These are phyloP conservation scores for Canariomyces notabilis DNA, from an alignment of 2,329 filamentous ascomycete genomes.

Conservation along the genomic window DNA sequence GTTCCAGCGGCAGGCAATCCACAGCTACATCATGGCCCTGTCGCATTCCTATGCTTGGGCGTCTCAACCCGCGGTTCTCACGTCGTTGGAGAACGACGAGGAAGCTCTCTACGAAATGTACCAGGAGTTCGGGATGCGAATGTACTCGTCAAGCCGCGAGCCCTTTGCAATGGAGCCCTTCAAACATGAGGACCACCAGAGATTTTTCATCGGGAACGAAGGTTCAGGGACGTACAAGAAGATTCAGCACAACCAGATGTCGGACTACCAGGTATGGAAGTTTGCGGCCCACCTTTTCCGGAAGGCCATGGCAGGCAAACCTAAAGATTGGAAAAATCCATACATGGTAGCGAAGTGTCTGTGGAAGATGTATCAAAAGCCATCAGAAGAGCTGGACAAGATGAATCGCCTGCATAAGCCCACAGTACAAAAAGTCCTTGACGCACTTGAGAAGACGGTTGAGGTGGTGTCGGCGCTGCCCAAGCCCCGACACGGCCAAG, in stretches of 20 bases:
- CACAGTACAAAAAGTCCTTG: slow-evolving; percentile 39
- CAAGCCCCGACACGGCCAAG: slow-evolving; percentile 54
- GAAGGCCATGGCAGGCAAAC: slow-evolving; percentile 50
- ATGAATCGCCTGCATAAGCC: slow-evolving; percentile 38
- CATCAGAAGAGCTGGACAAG: slow-evolving; percentile 38
- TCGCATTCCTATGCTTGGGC: slow-evolving; percentile 52
- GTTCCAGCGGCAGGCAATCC: slow-evolving; percentile 74
- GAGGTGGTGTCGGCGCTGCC: slow-evolving; percentile 46
- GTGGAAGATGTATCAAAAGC: slow-evolving; percentile 58
- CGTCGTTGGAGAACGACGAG: slow-evolving; percentile 39
- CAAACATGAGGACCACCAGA: slow-evolving; percentile 50
- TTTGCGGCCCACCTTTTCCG: slow-evolving; percentile 52
- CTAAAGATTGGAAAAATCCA: slow-evolving; percentile 54
- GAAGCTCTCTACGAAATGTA: slow-evolving; percentile 55
- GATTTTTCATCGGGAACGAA: slow-evolving; percentile 50
- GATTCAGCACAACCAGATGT: slow-evolving; percentile 52
- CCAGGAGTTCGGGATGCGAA: slow-evolving; percentile 55
- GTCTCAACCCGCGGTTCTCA: slow-evolving; percentile 28
- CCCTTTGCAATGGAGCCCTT: slow-evolving; percentile 61
- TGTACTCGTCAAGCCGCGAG: slow-evolving; percentile 58
- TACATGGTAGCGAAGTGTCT: slow-evolving; percentile 60
- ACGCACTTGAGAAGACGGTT: slow-evolving; percentile 47
- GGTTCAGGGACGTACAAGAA: slow-evolving; percentile 48
- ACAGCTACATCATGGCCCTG: slow-evolving; percentile 64
- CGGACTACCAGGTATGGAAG: slow-evolving; percentile 57